Evolutionary conservation across 2,329 filamentous ascomycete species (phyloP).

Genomic region (Septoria linicola): DNA sequence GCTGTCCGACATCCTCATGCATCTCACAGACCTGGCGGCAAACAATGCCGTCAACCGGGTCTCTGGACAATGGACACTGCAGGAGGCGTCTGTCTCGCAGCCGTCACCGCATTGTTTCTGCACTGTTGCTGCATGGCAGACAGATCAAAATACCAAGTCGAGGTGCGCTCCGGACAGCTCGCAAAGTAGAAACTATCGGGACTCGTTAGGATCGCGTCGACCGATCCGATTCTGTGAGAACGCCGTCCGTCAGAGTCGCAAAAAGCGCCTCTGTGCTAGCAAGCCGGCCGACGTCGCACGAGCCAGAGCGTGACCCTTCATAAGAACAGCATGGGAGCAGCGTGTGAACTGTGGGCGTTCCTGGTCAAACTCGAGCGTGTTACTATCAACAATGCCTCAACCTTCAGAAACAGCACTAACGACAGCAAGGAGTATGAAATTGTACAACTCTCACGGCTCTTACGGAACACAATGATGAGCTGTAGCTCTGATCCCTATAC

Average conservation of each 20-base stretch:
- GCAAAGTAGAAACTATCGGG: neutral
- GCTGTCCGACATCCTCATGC: too few relatives aligned
- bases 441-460: slow-evolving; percentile 22
- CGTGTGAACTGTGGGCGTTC: slow-evolving; percentile 20
- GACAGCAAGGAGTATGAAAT: slow-evolving; percentile 21
- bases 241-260: slow-evolving; percentile 14
- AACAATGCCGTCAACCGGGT: slow-evolving; percentile 17
- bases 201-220: slow-evolving; percentile 1
- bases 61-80: slow-evolving; percentile 13
- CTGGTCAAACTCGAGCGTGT: slow-evolving; percentile 21
- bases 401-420: slow-evolving; percentile 17
- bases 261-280: slow-evolving; percentile 12
- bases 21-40: too few relatives aligned
- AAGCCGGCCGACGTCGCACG: slow-evolving; percentile 24
- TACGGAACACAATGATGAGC: slow-evolving; percentile 21
- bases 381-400: slow-evolving; percentile 20
- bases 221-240: slow-evolving; percentile 7
- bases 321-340: slow-evolving; percentile 16
- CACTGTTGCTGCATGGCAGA: slow-evolving; percentile 5
- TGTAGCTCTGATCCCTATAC: slow-evolving; percentile 22
- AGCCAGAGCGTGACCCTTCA: slow-evolving; percentile 20
- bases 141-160: neutral
- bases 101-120: slow-evolving; percentile 5
- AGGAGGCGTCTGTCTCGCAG: slow-evolving; percentile 19
- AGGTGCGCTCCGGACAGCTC: neutral